Base-by-base conservation (phyloP, 192 early-diverging fungal species). In the Backusella australiensis region DNA sequence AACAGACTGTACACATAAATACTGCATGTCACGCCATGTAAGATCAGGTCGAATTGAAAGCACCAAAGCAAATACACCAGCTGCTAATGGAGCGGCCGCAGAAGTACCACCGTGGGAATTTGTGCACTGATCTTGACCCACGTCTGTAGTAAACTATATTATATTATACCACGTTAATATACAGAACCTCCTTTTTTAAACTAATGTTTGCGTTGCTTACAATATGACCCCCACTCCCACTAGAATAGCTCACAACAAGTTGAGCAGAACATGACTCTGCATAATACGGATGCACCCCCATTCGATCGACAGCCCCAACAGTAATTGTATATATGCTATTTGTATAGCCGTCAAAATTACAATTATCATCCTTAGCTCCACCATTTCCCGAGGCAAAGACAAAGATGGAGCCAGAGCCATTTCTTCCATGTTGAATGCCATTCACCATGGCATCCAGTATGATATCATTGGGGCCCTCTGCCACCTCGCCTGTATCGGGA, bases 341-440 rank as follows among this genome's bases (percentile, higher is more conserved):
- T 32, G 96, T 96, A 84, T 97, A 97, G 14, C 96, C 96, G 77
- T 98, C 96, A 86, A 91, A 96, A 82, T 98, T 98, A 85, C 97
- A 99, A 83, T 99, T 96, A 73, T 99, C 97, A 46, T 87, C 85
- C 2, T 67, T 77, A 0, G 83, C 80, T 0, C 93, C 96, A 29
- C 97, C 97, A 71, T 99, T 98, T 38, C 97, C 97, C 2, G 93
- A 91, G 0, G 96, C 97, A 88, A 99, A 99, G 11, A 99, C 95
- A 82, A 87, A 99, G 32, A 99, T 89, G 7, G 93, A 94, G 6
- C 97, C 97, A 53, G 89, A 86, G 11, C 96, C 97, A 4, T 83
- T 79, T 19, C 98, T 86, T 0, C 98, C 97, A 7, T 95, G 92
- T 7, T 86, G 78, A 29, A 97, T 89, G 17, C 98, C 98, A 67